phyloP scores from a whole-genome alignment of 2,329 filamentous ascomycete species.

The Lanzia echinophila region DNA sequence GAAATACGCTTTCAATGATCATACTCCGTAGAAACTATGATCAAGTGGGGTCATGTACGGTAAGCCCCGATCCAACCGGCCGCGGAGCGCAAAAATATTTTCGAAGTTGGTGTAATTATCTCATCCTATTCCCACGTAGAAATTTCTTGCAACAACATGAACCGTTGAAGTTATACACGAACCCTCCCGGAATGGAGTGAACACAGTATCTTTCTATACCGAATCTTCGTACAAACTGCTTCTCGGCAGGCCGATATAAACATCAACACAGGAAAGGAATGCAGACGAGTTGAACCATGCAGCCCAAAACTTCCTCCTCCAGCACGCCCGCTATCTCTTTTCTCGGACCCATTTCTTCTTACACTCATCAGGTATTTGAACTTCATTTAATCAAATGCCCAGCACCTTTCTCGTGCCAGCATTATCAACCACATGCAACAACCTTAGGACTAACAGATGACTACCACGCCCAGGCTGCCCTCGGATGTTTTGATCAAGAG shows the following conservation, averaged over 20 bases:
- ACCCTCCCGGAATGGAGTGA: conserved; percentile 8
- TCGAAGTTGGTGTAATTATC: background rate
- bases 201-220: background rate
- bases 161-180: conserved; percentile 7
- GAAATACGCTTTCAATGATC: background rate
- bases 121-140: background rate
- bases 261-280: conserved; percentile 2
- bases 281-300: conserved; percentile 3
- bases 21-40: background rate
- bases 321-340: conserved; percentile 42
- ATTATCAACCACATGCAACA: conserved; percentile 6
- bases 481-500: conserved; percentile 41
- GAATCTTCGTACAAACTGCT: background rate
- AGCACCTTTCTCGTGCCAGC: conserved; percentile 8
- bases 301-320: conserved; percentile 3
- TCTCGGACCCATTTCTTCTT: conserved; percentile 58
- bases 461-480: conserved; percentile 41
- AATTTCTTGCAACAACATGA: background rate
- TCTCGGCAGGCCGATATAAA: background rate
- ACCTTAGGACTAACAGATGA: conserved; percentile 23
- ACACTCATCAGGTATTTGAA: conserved; percentile 57
- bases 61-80: too few relatives aligned
- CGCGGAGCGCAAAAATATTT: conserved; percentile 6
- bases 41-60: background rate
- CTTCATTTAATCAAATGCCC: conserved; percentile 15